phyloP scores from a whole-genome alignment of 202 grass and related monocot genomes.

The Hordeum pubiflorum region DNA sequence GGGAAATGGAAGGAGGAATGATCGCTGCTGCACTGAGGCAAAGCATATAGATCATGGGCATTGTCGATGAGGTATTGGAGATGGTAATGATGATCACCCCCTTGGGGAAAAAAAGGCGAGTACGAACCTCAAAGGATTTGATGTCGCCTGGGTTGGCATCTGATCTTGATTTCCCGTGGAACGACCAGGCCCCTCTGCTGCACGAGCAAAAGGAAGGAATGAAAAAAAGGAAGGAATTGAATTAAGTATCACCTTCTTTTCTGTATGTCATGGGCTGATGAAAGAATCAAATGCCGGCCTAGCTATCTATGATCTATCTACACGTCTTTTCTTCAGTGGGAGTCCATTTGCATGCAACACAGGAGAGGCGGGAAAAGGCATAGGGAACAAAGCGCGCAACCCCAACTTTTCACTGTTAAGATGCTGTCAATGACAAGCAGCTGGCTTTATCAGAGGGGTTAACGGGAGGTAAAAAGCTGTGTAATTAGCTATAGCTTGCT shows the following conservation, averaged over 20 bases:
- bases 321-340: slow-evolving; percentile 60
- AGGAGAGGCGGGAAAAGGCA: slow-evolving; percentile 3
- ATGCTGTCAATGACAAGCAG: slow-evolving; percentile 44
- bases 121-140: slow-evolving; percentile 71
- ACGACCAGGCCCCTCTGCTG: slow-evolving; percentile 49
- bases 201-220: slow-evolving; percentile 38
- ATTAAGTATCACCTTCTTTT: slow-evolving; percentile 16
- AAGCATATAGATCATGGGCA: slow-evolving; percentile 17
- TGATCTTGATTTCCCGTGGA: slow-evolving; percentile 63
- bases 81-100: slow-evolving; percentile 42
- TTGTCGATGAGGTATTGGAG: slow-evolving; percentile 37
- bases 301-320: slow-evolving; percentile 28
- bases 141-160: slow-evolving; percentile 54
- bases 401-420: slow-evolving; percentile 62
- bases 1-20: slow-evolving; percentile 17
- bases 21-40: slow-evolving; percentile 36
- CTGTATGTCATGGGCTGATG: slow-evolving; percentile 31
- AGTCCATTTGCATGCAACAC: slow-evolving; percentile 50
- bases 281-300: slow-evolving; percentile 58
- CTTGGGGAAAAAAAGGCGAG: background rate
- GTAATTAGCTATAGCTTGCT: background rate
- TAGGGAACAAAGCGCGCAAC: slow-evolving; percentile 43
- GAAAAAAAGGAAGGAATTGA: slow-evolving; percentile 22
- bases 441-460: slow-evolving; percentile 45
- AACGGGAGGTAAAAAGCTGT: slow-evolving; percentile 28